A percentile compares a stretch with the other conserved stretches of the same genome.
phyloP scores from a whole-genome alignment of 176 grass and related monocot species.

The Aechmea fasciata region DNA sequence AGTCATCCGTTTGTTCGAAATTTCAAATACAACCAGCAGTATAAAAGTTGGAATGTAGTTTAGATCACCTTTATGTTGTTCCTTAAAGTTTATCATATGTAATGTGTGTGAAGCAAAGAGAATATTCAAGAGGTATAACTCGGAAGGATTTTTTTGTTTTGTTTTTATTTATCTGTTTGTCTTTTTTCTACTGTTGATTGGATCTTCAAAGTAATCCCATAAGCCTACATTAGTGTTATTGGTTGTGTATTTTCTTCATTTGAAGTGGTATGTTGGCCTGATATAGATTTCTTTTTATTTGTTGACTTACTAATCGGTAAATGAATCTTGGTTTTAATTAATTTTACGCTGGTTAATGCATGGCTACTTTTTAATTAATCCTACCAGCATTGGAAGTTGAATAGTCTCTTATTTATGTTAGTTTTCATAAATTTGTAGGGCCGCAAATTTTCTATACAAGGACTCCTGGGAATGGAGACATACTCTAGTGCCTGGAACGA shows the following conservation, averaged over 20 bases:
- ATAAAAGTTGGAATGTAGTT: not conserved
- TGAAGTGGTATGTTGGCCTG: too few relatives aligned
- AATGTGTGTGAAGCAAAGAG: not conserved
- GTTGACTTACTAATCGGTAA: not conserved
- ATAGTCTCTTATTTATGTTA: slow-evolving; percentile 14
- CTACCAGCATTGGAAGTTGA: slow-evolving; percentile 16
- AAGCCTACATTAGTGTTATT: not conserved
- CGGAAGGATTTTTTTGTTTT: not conserved
- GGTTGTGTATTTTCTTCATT: too few relatives aligned
- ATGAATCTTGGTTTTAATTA: not conserved
- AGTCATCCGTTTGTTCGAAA: not conserved
- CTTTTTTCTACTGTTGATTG: not conserved
- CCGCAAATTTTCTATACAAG: slow-evolving; percentile 92
- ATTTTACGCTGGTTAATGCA: not conserved
- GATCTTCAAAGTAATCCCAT: not conserved
- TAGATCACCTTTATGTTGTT: not conserved
- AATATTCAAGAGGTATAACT: not conserved
- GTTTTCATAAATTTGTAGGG: slow-evolving; percentile 39
- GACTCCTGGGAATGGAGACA: slow-evolving; percentile 53
- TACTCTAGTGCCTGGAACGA: slow-evolving; percentile 38
- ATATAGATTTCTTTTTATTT: too few relatives aligned
- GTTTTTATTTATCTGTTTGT: not conserved
- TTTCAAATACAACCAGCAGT: not conserved
- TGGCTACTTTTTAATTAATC: not conserved
- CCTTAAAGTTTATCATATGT: not conserved